A percentile compares a stretch with the other conserved stretches of the same genome.
phyloP scores from a whole-genome alignment of 192 early-diverging fungal genomes.

The Cladochytrium replicatum region DNA sequence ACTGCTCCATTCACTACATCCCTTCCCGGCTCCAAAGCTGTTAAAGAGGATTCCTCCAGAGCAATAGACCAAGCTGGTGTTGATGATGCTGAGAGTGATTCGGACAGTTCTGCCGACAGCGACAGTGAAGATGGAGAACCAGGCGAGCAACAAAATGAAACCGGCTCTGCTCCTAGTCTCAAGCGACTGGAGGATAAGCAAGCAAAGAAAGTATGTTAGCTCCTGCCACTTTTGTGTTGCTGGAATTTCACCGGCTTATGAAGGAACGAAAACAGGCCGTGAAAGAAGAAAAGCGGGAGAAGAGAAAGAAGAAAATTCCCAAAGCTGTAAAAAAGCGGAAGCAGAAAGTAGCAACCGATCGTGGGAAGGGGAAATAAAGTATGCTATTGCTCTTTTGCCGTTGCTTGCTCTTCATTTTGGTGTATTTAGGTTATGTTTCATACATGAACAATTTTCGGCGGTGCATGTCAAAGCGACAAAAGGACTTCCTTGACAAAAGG shows the following conservation, averaged over 20 bases:
- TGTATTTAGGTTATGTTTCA: too few relatives aligned
- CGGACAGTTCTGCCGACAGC: conserved; percentile 28
- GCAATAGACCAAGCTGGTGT: conserved; percentile 18
- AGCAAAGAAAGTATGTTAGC: conserved; percentile 55
- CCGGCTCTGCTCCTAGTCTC: too few relatives aligned
- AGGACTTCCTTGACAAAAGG: conserved; percentile 54
- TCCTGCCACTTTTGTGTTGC: neutral
- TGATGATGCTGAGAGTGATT: conserved; percentile 20
- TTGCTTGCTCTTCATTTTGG: too few relatives aligned
- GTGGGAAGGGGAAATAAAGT: conserved; percentile 50
- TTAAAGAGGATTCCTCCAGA: conserved; percentile 16
- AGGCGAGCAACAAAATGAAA: conserved; percentile 29
- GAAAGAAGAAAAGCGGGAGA: conserved; percentile 86
- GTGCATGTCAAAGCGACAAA: conserved; percentile 17
- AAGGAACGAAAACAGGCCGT: conserved; percentile 69
- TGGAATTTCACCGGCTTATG: neutral
- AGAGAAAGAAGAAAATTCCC: conserved; percentile 87
- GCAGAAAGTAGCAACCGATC: conserved; percentile 58
- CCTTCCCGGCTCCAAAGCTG: too few relatives aligned
- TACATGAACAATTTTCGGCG: too few relatives aligned
- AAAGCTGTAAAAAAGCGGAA: conserved; percentile 95
- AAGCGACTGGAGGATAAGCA: conserved; percentile 83
- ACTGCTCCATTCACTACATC: too few relatives aligned
- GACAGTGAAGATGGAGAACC: conserved; percentile 33
- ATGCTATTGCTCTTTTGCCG: too few relatives aligned